A percentile compares a stretch with the other conserved stretches of the same genome.
These are phyloP conservation scores for Xylaria sp. DNA, from an alignment of 2,329 filamentous ascomycete genomes.

Conservation along the genomic window DNA sequence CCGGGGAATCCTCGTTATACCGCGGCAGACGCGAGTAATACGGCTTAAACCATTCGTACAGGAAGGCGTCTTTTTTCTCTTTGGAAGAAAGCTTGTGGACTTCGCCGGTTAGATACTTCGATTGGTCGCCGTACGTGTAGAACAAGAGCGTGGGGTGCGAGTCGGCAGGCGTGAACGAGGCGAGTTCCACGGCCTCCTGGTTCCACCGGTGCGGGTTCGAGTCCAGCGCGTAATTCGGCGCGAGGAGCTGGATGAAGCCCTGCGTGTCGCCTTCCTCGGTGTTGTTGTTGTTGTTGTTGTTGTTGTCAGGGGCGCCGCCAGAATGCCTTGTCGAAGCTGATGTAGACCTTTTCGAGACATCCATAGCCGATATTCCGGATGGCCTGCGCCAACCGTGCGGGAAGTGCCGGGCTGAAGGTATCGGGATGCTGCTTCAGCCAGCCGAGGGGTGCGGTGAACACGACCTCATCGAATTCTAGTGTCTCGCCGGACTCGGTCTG, in stretches of 20 bases:
- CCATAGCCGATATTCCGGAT: slow-evolving; percentile 72
- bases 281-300: too few species aligned
- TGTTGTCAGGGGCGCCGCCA: slow-evolving; percentile 65
- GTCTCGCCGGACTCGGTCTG: slow-evolving; percentile 51
- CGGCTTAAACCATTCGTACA: slow-evolving; percentile 73
- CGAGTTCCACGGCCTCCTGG: slow-evolving; percentile 79
- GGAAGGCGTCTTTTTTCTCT: slow-evolving; percentile 56
- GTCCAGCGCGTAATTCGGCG: slow-evolving; percentile 68
- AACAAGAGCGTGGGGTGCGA: slow-evolving; percentile 85
- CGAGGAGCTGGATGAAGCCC: slow-evolving; percentile 78
- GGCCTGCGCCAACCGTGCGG: slow-evolving; percentile 60
- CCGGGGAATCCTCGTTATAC: slow-evolving; percentile 58
- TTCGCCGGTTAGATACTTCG: slow-evolving; percentile 56
- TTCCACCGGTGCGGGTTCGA: slow-evolving; percentile 71
- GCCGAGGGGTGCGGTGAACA: slow-evolving; percentile 71
- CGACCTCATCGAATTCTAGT: slow-evolving; percentile 68
- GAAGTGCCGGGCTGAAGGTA: slow-evolving; percentile 66
- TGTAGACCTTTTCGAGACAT: slow-evolving; percentile 72
- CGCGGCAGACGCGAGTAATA: slow-evolving; percentile 79
- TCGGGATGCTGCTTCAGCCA: slow-evolving; percentile 67
- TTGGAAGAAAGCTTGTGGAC: slow-evolving; percentile 50
- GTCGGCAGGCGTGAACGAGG: slow-evolving; percentile 61
- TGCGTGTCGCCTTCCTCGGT: slow-evolving; percentile 50
- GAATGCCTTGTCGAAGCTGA: slow-evolving; percentile 77
- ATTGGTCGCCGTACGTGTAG: slow-evolving; percentile 74